Evolutionary conservation across 352 stramenopile species (phyloP).

Genomic region (Globisporangium carolinianum): DNA sequence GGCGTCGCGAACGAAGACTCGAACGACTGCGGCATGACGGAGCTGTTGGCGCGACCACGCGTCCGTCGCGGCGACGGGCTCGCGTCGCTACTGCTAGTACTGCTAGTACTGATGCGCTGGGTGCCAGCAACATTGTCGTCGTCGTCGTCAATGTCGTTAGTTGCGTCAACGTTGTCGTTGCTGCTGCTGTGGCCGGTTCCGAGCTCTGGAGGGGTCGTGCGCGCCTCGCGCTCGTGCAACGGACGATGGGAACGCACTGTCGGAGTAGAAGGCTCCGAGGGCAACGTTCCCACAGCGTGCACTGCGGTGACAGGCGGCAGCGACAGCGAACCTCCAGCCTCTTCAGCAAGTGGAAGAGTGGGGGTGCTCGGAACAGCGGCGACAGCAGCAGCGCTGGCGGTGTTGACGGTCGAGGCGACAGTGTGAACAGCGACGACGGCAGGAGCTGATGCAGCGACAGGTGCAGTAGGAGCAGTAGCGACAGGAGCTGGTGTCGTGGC

Average conservation of each 20-base stretch:
- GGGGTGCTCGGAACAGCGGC: neutral
- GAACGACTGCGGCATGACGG: conserved; percentile 5
- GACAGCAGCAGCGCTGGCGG: neutral
- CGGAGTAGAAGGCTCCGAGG: conserved; percentile 7
- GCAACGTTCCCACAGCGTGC: neutral
- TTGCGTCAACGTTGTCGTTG: neutral
- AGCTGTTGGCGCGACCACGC: conserved; percentile 10
- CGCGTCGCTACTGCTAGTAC: neutral
- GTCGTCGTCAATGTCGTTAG: neutral
- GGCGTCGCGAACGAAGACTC: conserved; percentile 9
- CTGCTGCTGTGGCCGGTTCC: neutral
- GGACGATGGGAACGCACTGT: neutral
- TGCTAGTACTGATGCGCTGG: neutral
- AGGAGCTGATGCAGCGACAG: neutral
- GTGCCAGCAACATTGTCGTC: neutral
- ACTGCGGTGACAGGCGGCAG: neutral
- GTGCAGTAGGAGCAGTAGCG: neutral
- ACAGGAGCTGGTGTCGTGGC: neutral
- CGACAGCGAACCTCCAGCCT: neutral
- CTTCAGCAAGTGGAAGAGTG: conserved; percentile 3
- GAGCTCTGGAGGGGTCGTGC: neutral
- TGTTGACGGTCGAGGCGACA: no score
- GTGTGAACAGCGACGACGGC: neutral
- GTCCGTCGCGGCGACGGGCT: conserved; percentile 1
- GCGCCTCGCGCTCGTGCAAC: neutral